Evolutionary conservation across 345 rosid genomes (phyloP), one percentile per base, ranked within the genome.

Genomic region (Eucalyptus viminalis): DNA sequence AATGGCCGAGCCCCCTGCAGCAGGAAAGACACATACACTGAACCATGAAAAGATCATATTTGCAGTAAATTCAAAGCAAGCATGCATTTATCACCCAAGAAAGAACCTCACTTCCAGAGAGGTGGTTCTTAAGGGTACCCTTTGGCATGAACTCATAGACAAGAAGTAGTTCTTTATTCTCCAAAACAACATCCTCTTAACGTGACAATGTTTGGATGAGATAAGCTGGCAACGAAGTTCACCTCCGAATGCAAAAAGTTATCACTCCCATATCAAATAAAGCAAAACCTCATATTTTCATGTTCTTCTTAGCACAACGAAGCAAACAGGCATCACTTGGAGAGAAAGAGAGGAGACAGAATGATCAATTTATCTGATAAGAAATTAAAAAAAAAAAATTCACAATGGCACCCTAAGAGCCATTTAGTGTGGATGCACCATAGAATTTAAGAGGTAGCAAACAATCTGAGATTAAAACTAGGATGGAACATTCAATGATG

Each of bases 121-220:
- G 87, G 44, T 87, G 90, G 45, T 91, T 86, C 43, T 88, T 65
- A 60, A 89, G 86, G 86, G 80, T 89, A 44, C 89, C 92, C 54
- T 86, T 89, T 34, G 87, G 54, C 88, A 87, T 88, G 89, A 80
- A 89, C 80, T 89, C 90, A 29, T 91, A 88, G 24, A 91, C 87
- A 49, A 91, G 91, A 81, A 91, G 90, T 17, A 89, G 88, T 37
- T 62, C 53, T 49, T 9, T 15, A 67, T 67, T 21, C 34, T n/a
- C 76, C 37, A 65, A 65, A 65, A 65, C 76, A n/a, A 31, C 7
- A 65, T 7, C 19, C 37, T 8, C 31, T 65, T 65, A n/a, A 34
- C 76, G 21, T 14, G 76, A 65, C 9, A 14, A 65, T 4, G 86
- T 86, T 86, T 14, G 91, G 91, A 88, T 69, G 91, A 69, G 88